Evolutionary conservation across 805 yeast species (phyloP), one percentile per base, ranked within the genome.

Genomic region (Candida silvicultrix): DNA sequence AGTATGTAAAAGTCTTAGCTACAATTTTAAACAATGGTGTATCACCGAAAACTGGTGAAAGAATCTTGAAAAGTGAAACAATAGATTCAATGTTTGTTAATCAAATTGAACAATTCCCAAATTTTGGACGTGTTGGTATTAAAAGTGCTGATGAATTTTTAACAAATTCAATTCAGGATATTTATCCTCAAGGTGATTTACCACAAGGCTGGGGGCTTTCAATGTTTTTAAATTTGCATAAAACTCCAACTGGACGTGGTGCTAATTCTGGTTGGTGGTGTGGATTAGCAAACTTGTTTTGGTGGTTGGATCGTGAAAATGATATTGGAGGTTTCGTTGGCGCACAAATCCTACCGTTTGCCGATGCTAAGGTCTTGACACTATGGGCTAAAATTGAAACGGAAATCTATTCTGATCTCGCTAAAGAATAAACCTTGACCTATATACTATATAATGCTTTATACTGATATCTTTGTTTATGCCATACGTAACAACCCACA

Each of bases 1-100:
- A 73, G 48, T 73, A 66, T 48, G 59, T 67, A 42, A 64, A 62
- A 50, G 61, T 72, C 38, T 48, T 73, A 25, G 59, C 73, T 9
- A 56, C 66, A 10, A 60, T 73, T 51, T 57, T 73, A 37, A 72
- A 73, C 47, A 62, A 64, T 40, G 78, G 78, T 11, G 48, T 53
- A n/a, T 69, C 70, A 1, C 64, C 69, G 21, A 39, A 41, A 3
- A 64, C 62, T 1, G 74, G 75, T 2, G 47, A 37, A 0, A 53
- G 48, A 32, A 60, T 71, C 18, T 54, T 72, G 40, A 44, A 54
- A 25, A 53, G 53, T 15, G 62, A 66, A n/a, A 57, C 74, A 15
- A 52, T 65, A 8, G 65, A 59, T 49, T 31, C 54, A 41, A 67
- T 71, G 25, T 50, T 61, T 38, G 45, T 51, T 38, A 65, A 68